These are phyloP conservation scores for Danielozyma ontarioensis DNA, from an alignment of 805 yeast genomes.

Conservation along the genomic window DNA sequence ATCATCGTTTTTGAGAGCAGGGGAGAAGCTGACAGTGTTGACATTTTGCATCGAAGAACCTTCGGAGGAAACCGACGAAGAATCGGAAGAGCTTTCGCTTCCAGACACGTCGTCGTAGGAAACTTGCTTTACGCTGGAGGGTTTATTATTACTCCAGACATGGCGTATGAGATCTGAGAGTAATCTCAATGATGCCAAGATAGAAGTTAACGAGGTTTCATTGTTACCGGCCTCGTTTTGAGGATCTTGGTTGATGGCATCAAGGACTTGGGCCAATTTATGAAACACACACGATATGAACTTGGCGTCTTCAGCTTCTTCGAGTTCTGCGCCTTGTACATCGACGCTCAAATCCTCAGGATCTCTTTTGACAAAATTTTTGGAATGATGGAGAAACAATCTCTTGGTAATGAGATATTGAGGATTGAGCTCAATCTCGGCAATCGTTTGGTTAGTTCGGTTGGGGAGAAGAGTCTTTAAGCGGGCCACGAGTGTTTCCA, in stretches of 20 bases:
- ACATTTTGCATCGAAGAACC: not conserved
- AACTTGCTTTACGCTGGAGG: slow-evolving; percentile 1
- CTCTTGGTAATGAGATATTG: slow-evolving; percentile 30
- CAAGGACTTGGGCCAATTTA: slow-evolving; percentile 19
- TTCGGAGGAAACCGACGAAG: not conserved
- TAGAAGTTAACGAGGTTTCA: slow-evolving; percentile 25
- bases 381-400: slow-evolving; percentile 18
- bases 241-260: slow-evolving; percentile 20
- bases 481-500: slow-evolving; percentile 20
- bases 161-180: slow-evolving; percentile 22
- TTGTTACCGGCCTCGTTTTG: slow-evolving; percentile 13
- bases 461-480: slow-evolving; percentile 32
- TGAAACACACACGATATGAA: slow-evolving; percentile 16
- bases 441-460: slow-evolving; percentile 32
- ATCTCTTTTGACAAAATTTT: slow-evolving; percentile 2
- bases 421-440: slow-evolving; percentile 38
- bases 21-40: not conserved
- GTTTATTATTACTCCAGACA: slow-evolving; percentile 23
- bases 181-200: slow-evolving; percentile 27
- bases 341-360: slow-evolving; percentile 3
- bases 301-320: slow-evolving; percentile 2
- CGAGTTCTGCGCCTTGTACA: not conserved
- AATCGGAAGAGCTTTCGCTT: not conserved
- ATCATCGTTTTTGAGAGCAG: not conserved
- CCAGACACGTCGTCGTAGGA: not conserved